phyloP scores from a whole-genome alignment of 257 asterid species.

The Ligustrum vulgare region DNA sequence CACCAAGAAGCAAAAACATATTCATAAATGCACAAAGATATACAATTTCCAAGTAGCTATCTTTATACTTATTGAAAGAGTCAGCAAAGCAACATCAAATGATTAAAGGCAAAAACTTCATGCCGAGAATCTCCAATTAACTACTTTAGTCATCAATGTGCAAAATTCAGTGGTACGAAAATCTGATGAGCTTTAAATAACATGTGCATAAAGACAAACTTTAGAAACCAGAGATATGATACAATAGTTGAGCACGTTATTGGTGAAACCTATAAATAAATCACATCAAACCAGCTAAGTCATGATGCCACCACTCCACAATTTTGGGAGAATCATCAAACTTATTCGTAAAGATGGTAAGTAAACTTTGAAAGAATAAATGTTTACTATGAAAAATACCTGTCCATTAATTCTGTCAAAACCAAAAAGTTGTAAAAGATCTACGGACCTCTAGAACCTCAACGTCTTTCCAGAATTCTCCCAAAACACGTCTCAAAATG shows the following conservation, averaged over 20 bases:
- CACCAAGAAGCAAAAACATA: not conserved
- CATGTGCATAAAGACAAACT: not conserved
- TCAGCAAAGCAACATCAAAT: no score
- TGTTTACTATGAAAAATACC: not conserved
- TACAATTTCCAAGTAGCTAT: not conserved
- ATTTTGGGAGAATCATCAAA: not conserved
- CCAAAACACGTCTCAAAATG: constrained; percentile 25
- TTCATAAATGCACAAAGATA: not conserved
- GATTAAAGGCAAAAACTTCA: not conserved
- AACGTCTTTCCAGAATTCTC: constrained; percentile 24
- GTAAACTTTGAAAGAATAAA: not conserved
- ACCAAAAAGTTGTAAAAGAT: not conserved
- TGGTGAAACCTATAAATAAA: not conserved
- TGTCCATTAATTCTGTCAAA: constrained; percentile 19
- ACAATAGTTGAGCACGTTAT: not conserved
- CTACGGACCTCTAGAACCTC: constrained; percentile 3
- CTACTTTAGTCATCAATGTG: not conserved
- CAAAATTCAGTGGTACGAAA: not conserved
- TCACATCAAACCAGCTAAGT: not conserved
- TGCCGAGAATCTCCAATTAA: not conserved
- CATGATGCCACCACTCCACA: not conserved
- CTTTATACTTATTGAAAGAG: no score
- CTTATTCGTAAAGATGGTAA: not conserved
- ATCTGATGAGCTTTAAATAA: not conserved
- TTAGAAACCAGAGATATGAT: not conserved